Evolutionary conservation across 1,284 basidiomycete species (phyloP), one percentile per base, ranked within the genome.

Genomic region (Cutaneotrichosporon sp.): DNA sequence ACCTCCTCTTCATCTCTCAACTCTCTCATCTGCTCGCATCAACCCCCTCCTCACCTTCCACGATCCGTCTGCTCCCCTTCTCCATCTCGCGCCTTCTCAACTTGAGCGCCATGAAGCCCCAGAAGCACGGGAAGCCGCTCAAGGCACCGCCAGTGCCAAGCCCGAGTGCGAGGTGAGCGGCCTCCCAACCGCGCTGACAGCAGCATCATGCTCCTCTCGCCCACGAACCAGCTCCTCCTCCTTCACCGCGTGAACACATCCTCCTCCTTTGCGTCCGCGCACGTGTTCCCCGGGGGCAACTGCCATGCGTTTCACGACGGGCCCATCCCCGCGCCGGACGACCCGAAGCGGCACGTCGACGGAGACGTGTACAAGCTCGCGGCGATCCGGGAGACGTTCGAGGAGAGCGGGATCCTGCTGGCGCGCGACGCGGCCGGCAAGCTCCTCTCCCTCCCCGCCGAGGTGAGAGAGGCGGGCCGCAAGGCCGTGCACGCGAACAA

Each of bases 221-320:
- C 11, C 79, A 70, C 58, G 56, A 56, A 72, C 64, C 64, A 73
- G 71, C 58, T 69, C 54, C 64, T 77, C 62, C 69, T 83, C n/a
- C 63, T 68, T 45, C 68, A 71, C 43, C 77, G 79, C 7, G 72
- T 56, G 20, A 75, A 55, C 77, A 81, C 58, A 78, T 82, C 22
- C 72, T 79, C 50, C 79, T 77, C n/a, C 81, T 81, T 5, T 82
- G 83, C 13, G 82, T 84, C 72, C 82, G 84, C 65, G 78, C 83
- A 47, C 57, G 77, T 82, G 45, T 74, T 82, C 52, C 69, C 72
- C 55, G 69, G 69, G 25, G 82, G 81, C 9, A 65, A 72, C 2
- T 79, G 83, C 62, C 64, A 64, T 18, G 81, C 79, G 13, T 64
- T 83, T 7, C 79, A 82, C 56, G 46, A 60, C n/a, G 57, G 57